Evolutionary conservation across 1,139 yeast species (phyloP), one percentile per base, ranked within the genome.

Genomic region (Sugiyamaella pinicola): DNA sequence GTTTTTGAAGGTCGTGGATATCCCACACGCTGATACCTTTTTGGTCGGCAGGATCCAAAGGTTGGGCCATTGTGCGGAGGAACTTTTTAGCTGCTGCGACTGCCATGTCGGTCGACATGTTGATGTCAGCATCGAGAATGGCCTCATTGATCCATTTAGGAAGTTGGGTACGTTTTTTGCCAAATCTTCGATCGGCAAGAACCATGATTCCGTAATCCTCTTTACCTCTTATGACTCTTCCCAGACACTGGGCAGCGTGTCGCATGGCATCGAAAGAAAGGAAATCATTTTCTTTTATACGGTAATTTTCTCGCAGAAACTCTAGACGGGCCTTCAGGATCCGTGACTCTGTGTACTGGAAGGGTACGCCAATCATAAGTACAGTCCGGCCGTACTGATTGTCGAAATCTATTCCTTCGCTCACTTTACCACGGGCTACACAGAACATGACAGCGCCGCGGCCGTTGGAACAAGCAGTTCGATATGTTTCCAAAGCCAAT

Each of bases 201-300:
- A 93, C 97, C 99, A 93, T 93, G 64, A 95, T 87, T 56, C 99
- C 99, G 69, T 95, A 93, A 72, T 93, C 99, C 67, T 93, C 97
- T 67, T 93, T 93, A 59, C 99, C 99, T 74, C 99, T 82, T 61
- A 93, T 74, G 51, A 93, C 99, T 67, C 99, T 82, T 12, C 99
- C 99, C 64, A 93, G 73, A 72, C 99, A 93, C 71, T 93, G 99
- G 0, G 99, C 99, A 2, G 99, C 99, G 74, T 93, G 99, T 67
- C 99, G 82, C 99, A 93, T 95, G 29, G 99, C 99, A 72, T 93
- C 99, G 78, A 93, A 93, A 19, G 98, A 90, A 43, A 93, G 71
- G 66, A 93, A 93, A 64, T 95, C 99, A 66, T 89, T 91, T 65
- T 93, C 99, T 58, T 89, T 79, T 51, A 93, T 93, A 63, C 89